Conservation (phyloP, 129 eudicot species). For the Artemisia annua region DNA sequence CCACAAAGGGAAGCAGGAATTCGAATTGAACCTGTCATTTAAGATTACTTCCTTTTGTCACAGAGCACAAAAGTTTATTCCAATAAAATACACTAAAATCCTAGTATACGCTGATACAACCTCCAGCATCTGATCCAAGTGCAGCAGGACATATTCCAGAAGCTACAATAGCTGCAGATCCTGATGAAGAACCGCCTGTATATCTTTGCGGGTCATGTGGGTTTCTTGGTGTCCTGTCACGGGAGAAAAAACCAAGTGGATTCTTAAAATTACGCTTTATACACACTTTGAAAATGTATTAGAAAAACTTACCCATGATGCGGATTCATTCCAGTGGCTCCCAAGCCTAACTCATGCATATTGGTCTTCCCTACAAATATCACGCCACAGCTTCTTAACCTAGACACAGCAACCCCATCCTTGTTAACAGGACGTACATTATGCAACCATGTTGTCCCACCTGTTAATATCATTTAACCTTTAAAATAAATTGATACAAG, state of each 20-base stretch:
- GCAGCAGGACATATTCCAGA: constrained; percentile 18
- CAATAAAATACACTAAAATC: background rate
- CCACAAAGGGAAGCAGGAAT: constrained; percentile 17
- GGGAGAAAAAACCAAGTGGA: background rate
- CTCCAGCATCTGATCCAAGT: constrained; percentile 15
- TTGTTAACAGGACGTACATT: constrained; percentile 1
- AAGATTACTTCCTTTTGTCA: too few relatives aligned
- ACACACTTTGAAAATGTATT: background rate
- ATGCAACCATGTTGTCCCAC: constrained; percentile 18
- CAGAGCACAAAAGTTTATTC: background rate
- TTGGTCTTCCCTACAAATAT: constrained; percentile 11
- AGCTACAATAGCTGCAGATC: constrained; percentile 16
- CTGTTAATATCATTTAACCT: background rate
- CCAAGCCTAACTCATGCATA: constrained; percentile 13
- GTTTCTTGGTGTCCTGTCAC: constrained; percentile 16
- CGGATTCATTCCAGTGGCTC: constrained; percentile 5
- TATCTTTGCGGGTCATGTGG: constrained; percentile 12
- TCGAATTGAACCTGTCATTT: constrained; percentile 13
- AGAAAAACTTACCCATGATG: constrained; percentile 6
- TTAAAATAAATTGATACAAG: background rate
- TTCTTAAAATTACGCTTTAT: background rate
- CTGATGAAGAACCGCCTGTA: constrained; percentile 15
- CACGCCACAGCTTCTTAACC: constrained; percentile 14
- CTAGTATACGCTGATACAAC: background rate
- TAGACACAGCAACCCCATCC: constrained; percentile 8